Evolutionary conservation across 345 rosid species (phyloP), one percentile per base, ranked within the genome.

Genomic region (Kandelia obovata): DNA sequence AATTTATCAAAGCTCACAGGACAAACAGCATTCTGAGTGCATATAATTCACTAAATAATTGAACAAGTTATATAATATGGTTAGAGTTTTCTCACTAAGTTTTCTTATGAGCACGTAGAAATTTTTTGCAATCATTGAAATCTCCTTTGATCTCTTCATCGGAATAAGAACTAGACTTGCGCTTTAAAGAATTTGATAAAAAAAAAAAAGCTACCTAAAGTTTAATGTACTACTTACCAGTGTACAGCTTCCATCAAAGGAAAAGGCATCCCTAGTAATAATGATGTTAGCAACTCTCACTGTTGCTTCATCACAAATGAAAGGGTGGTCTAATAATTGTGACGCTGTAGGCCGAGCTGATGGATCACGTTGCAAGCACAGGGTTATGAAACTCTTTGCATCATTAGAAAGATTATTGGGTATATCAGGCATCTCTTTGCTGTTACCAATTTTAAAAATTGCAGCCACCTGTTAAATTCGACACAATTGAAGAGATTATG

Each of bases 371-470:
- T 92, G 99, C 81, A 95, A 78, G 77, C 99, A 95, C 49, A 81
- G 84, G 80, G 81, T 83, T 73, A 95, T 67, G 68, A 95, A 92
- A 77, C 61, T 77, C 77, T 87, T 92, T 56, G 96, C 96, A 71
- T 95, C 96, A 58, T 73, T 83, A n/a, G 99, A 95, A 58, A 95
- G 96, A 71, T 80, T 84, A 66, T 89, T 87, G 47, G 99, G 99
- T 70, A 95, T 89, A 47, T 89, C 93, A 16, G 99, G 99, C 67
- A 83, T 78, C 73, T 95, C 99, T 83, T 80, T 89, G 81, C 97
- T 92, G 84, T 92, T 95, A 73, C 99, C 96, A 31, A 95, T 95
- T 79, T 95, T 95, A 73, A 95, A 94, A 69, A 94, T 87, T 62
- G 99, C 99, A 70, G 99, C 99, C 63, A 94, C 97, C 98, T 94